These are phyloP conservation scores for Rhododendron williamsianum DNA, from an alignment of 148 eudicot genomes.

Conservation along the genomic window DNA sequence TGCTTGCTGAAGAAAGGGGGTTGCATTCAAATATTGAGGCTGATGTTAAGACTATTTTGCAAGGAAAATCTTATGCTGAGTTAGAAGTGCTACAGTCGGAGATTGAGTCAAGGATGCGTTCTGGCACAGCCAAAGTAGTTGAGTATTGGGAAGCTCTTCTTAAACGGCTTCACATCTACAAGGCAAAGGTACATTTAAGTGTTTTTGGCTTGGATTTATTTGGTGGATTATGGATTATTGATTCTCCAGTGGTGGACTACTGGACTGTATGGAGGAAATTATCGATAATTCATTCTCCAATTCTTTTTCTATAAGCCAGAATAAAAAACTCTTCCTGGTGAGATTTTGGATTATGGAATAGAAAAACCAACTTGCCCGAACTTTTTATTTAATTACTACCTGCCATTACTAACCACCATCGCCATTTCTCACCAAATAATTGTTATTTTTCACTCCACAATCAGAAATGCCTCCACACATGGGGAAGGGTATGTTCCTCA, in stretches of 20 bases:
- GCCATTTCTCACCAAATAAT: background rate
- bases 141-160: conserved; percentile 97
- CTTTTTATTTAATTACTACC: background rate
- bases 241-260: background rate
- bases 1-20: conserved; percentile 92
- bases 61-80: conserved; percentile 65
- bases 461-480: background rate
- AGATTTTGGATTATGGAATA: background rate
- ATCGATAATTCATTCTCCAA: background rate
- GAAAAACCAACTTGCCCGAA: background rate
- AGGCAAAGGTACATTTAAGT: conserved; percentile 67
- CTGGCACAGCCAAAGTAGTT: conserved; percentile 93
- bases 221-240: background rate
- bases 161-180: conserved; percentile 86
- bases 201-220: background rate
- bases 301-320: background rate
- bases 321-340: background rate
- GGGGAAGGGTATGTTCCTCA: background rate
- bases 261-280: background rate
- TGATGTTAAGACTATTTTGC: conserved; percentile 66
- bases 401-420: background rate
- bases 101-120: conserved; percentile 91
- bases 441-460: background rate
- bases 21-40: conserved; percentile 80
- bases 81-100: conserved; percentile 58